Evolutionary conservation across 1,284 basidiomycete species (phyloP).

Genomic region (Inonotus obliquus): DNA sequence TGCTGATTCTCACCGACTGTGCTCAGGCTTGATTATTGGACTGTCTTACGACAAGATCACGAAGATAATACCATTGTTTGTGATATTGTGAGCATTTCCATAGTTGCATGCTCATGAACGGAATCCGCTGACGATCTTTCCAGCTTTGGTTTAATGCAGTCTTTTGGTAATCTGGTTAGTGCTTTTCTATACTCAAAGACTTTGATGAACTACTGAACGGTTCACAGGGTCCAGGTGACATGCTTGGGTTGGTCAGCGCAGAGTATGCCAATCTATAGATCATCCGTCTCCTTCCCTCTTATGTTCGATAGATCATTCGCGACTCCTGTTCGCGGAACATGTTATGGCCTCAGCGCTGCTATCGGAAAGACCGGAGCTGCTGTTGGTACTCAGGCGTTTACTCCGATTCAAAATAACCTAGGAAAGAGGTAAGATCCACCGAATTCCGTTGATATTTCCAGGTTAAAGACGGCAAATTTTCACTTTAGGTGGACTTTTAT

Average conservation of each 20-base stretch:
- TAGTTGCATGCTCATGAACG: constrained; percentile 13
- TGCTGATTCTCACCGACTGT: not conserved
- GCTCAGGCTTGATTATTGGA: constrained; percentile 57
- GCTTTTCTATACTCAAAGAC: not conserved
- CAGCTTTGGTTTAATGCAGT: constrained; percentile 66
- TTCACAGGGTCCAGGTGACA: constrained; percentile 64
- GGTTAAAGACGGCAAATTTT: not conserved
- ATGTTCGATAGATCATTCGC: constrained; percentile 47
- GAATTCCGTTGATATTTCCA: not conserved
- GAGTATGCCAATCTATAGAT: constrained; percentile 39
- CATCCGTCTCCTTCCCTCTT: not conserved
- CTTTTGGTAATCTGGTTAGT: constrained; percentile 59
- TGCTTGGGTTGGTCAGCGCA: constrained; percentile 63
- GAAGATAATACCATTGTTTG: constrained; percentile 59
- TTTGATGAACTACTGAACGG: not conserved
- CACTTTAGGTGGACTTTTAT: constrained; percentile 61
- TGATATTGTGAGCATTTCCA: constrained; percentile 49
- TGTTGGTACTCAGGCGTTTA: constrained; percentile 73
- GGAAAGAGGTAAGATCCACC: constrained; percentile 48
- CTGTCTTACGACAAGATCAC: constrained; percentile 63
- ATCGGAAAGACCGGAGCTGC: constrained; percentile 76
- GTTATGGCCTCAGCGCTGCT: constrained; percentile 68
- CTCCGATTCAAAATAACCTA: constrained; percentile 65
- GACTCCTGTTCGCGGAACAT: constrained; percentile 65
- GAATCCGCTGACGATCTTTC: constrained; percentile 19